A percentile compares a stretch with the other conserved stretches of the same genome.
Evolutionary conservation across 805 yeast species (phyloP).

Genomic region (Starmerella floricola): DNA sequence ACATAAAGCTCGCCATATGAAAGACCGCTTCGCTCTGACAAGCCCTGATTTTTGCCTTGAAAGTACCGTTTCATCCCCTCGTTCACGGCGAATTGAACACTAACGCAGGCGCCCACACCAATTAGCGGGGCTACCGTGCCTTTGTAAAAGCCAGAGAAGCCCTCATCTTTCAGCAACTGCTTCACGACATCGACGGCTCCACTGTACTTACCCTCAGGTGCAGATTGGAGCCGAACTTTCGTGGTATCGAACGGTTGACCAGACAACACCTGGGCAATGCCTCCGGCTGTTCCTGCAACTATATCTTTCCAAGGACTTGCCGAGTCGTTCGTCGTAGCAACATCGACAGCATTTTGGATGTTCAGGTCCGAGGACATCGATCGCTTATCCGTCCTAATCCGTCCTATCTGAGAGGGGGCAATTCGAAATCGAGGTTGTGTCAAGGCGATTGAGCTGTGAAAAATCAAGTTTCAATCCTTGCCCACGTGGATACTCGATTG

Average conservation of each 20-base stretch:
- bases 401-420: no score
- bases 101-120: slow-evolving; percentile 96
- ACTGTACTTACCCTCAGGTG: slow-evolving; percentile 59
- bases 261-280: slow-evolving; percentile 85
- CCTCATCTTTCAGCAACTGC: slow-evolving; percentile 64
- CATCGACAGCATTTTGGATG: neutral
- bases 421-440: neutral
- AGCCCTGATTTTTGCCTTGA: no score
- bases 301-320: slow-evolving; percentile 45
- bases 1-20: slow-evolving; percentile 59
- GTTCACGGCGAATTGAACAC: slow-evolving; percentile 89
- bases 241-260: slow-evolving; percentile 97
- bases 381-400: no score
- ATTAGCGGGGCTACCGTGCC: slow-evolving; percentile 88
- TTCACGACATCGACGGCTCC: slow-evolving; percentile 71
- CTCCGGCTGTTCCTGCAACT: slow-evolving; percentile 87
- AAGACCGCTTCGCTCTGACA: no score
- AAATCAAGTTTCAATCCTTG: neutral
- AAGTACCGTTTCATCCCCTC: slow-evolving; percentile 85
- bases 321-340: neutral
- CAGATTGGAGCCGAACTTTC: slow-evolving; percentile 83
- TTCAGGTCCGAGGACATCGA: neutral
- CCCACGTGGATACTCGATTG: neutral
- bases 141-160: slow-evolving; percentile 74
- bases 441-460: neutral